phyloP scores from a whole-genome alignment of 2,329 filamentous ascomycete species.

The Pseudomassariella vexata region DNA sequence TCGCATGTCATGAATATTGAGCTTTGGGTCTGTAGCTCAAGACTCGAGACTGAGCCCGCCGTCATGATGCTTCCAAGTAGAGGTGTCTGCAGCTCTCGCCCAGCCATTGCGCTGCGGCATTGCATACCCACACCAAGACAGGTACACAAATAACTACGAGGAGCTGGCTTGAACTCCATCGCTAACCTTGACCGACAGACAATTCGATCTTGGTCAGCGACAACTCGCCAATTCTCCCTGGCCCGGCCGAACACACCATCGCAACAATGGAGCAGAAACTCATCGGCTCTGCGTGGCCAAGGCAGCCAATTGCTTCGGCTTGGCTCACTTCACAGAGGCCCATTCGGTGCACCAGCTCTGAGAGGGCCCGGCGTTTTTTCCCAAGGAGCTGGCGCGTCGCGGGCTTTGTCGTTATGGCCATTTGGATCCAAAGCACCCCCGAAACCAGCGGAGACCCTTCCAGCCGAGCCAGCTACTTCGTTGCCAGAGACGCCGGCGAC shows the following conservation, averaged over 20 bases:
- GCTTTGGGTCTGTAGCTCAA: no score
- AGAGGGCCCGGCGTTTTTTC: constrained; percentile 18
- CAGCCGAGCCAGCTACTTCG: constrained; percentile 4
- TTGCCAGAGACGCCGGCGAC: background rate
- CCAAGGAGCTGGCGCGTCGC: constrained; percentile 20
- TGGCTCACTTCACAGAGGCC: constrained; percentile 9
- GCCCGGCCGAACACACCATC: constrained; percentile 6
- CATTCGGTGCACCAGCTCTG: constrained; percentile 6
- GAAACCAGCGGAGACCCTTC: constrained; percentile 11
- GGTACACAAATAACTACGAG: constrained; percentile 22
- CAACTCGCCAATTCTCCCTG: constrained; percentile 11
- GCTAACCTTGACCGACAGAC: constrained; percentile 10
- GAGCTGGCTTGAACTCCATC: no score
- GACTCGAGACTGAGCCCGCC: background rate
- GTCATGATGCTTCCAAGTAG: constrained; percentile 38
- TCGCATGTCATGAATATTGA: no score
- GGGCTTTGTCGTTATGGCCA: constrained; percentile 25
- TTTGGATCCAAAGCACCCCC: no score
- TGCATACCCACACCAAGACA: constrained; percentile 14
- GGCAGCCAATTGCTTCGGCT: constrained; percentile 12
- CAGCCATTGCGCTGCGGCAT: constrained; percentile 23
- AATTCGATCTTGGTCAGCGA: constrained; percentile 9
- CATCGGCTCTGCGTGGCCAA: constrained; percentile 7
- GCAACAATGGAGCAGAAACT: constrained; percentile 5
- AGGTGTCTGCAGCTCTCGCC: constrained; percentile 34